Evolutionary conservation across 2,329 filamentous ascomycete species (phyloP).

Genomic region (Diaporthe citriasiana): DNA sequence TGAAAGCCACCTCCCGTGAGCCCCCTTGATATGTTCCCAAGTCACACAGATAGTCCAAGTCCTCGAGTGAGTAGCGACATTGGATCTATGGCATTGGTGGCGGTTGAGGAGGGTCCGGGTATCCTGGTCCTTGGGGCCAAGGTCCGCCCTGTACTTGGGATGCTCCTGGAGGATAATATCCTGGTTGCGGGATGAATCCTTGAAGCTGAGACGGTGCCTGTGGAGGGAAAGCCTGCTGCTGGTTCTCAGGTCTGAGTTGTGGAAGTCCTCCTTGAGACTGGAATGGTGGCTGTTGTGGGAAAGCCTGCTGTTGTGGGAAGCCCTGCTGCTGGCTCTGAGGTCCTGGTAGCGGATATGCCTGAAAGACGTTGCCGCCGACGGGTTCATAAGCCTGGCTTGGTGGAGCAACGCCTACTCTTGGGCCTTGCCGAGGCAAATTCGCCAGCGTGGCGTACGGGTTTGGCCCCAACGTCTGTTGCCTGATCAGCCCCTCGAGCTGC

Average conservation of each 20-base stretch:
- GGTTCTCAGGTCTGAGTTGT: too few relatives aligned
- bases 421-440: neutral
- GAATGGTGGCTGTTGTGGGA: neutral
- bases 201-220: neutral
- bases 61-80: neutral
- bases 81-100: neutral
- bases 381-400: constrained; percentile 2
- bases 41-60: too few relatives aligned
- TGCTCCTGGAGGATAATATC: too few relatives aligned
- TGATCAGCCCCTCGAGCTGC: constrained; percentile 29
- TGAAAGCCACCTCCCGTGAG: neutral
- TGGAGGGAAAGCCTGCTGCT: neutral
- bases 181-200: neutral
- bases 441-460: neutral
- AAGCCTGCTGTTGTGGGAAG: neutral
- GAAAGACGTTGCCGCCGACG: neutral
- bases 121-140: neutral
- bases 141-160: neutral
- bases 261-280: neutral
- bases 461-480: constrained; percentile 15
- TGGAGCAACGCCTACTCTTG: neutral
- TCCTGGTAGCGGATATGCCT: neutral
- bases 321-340: neutral
- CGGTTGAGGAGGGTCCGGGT: neutral
- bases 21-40: neutral